Evolutionary conservation across 768 basidiomycete genomes (phyloP), one percentile per base, ranked within the genome.

Genomic region (Xerocomus brunneocitrinus): DNA sequence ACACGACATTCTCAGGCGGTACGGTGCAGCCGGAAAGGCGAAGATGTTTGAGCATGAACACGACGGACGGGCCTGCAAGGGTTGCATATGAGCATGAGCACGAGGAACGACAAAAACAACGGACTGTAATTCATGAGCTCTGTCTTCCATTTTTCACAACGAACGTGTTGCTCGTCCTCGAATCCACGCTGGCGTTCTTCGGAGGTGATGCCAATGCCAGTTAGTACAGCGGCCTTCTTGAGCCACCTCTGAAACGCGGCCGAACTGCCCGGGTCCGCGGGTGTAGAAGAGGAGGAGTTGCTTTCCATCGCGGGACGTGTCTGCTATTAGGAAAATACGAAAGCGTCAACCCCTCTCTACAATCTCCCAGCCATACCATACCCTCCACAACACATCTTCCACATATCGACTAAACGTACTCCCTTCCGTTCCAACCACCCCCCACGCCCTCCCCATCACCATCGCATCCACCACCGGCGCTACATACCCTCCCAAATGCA

Each of bases 11-110:
- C 24, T 81, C 75, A 1, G 83, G 72, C 4, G 86, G 81, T 22
- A 92, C 84, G 5, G 81, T 73, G 58, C 84, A 87, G 4, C 90
- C 87, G 7, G 83, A 81, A 1, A 86, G 75, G 56, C 80, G 75
- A n/a, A 98, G 79, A 62, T 97, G 94, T 63, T 92, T 87, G 35
- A 94, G 76, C 87, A 99, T 91, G 73, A 98, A 97, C 8, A 85
- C 80, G 2, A 98, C 81, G 3, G 83, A 74, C 10, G 94, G 93
- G 65, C 92, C 95, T 97, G 28, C 22, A 55, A 50, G 53, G 39
- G 50, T 48, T 47, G 49, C 57, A 16, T 10, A 47, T 53, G 40
- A 62, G 52, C 30, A 19, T 22, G n/a, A 45, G 34, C 56, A 55
- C 22, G 58, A 49, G 53, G 52, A 38, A 36, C 14, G 48, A 56